Conservation (phyloP, 306 rosid species). For the Glycine latifolia region DNA sequence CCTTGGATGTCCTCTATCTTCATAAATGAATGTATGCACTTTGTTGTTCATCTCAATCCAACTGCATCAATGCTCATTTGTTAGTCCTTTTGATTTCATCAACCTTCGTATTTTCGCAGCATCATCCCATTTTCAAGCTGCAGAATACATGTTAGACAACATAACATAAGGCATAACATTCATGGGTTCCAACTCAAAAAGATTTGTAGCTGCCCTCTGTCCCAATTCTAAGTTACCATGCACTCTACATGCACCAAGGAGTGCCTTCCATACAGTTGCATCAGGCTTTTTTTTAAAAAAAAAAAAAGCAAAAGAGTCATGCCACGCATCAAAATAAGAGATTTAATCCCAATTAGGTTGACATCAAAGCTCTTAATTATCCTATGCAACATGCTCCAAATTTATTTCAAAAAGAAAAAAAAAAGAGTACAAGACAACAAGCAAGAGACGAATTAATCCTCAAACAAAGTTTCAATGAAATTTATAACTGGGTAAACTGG, state of each 20-base stretch:
- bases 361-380: no score
- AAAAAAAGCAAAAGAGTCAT: no score
- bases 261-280: conserved; percentile 90
- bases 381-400: no score
- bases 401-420: no score
- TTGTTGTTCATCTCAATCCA: conserved; percentile 83
- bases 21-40: conserved; percentile 77
- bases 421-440: no score
- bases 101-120: conserved; percentile 72
- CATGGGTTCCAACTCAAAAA: conserved; percentile 69
- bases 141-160: conserved; percentile 83
- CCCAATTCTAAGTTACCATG: conserved; percentile 81
- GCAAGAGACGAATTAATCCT: no score
- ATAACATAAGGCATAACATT: conserved; percentile 77
- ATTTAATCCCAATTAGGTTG: no score
- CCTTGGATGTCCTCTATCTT: conserved; percentile 80
- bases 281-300: conserved; percentile 41
- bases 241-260: conserved; percentile 87
- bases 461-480: no score
- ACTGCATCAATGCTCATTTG: conserved; percentile 88
- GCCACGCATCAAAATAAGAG: no score
- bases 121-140: conserved; percentile 75
- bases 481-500: no score
- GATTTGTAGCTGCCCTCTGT: conserved; percentile 76
- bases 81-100: conserved; percentile 85